These are phyloP conservation scores for Gelatoporia subvermispora DNA, from an alignment of 768 basidiomycete species.

Conservation along the genomic window DNA sequence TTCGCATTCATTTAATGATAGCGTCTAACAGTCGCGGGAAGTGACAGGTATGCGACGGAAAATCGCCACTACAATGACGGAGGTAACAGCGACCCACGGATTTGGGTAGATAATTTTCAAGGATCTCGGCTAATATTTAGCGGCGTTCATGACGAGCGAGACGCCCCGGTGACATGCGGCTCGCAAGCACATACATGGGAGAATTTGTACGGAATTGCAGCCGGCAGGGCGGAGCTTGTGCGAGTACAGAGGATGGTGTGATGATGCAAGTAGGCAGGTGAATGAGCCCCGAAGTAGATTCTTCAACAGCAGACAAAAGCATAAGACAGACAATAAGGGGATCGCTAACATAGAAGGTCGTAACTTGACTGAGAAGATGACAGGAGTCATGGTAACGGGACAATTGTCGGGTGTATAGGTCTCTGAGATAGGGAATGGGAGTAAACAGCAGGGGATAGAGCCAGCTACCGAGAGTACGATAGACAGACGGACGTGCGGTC, in stretches of 20 bases:
- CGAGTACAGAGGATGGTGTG: not conserved
- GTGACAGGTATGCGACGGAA: not conserved
- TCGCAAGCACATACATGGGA: not conserved
- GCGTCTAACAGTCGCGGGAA: not conserved
- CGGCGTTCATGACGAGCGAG: not conserved
- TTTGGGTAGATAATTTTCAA: not conserved
- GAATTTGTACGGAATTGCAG: not conserved
- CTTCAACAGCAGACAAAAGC: not conserved
- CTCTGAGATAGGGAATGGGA: not conserved
- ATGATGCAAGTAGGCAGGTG: not conserved
- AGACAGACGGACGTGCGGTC: not conserved
- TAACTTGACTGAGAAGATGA: not conserved
- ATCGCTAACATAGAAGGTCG: not conserved
- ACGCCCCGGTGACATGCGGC: not conserved
- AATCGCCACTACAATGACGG: no score
- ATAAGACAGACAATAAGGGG: not conserved
- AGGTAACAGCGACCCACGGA: no score
- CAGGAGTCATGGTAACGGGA: not conserved
- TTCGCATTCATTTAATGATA: not conserved
- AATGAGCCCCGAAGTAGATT: not conserved
- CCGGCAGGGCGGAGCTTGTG: not conserved
- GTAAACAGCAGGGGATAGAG: not conserved
- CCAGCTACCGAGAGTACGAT: not conserved
- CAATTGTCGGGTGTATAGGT: not conserved
- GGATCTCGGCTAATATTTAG: not conserved